Percentiles rank a stretch among this genome's conserved stretches.
These are phyloP conservation scores for Diaporthe sp. DNA, from an alignment of 2,329 filamentous ascomycete species.

Conservation along the genomic window DNA sequence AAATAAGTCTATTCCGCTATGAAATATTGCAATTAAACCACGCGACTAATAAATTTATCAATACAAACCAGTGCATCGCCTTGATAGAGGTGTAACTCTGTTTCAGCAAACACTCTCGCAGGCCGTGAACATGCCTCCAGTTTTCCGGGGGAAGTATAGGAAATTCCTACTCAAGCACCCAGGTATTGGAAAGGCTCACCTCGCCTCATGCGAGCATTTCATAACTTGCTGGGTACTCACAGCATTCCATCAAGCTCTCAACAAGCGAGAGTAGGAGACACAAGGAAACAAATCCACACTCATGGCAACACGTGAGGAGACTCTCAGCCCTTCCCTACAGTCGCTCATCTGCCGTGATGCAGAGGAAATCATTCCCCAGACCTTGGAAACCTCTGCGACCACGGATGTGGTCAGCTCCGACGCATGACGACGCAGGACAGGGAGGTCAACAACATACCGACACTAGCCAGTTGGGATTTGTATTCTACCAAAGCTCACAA, in stretches of 20 bases:
- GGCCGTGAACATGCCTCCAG: not conserved
- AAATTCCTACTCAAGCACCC: not conserved
- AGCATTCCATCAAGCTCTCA: too few relatives aligned
- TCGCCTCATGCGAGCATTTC: not conserved
- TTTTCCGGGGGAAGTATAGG: not conserved
- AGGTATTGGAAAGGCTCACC: not conserved
- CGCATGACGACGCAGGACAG: not conserved
- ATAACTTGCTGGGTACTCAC: too few relatives aligned
- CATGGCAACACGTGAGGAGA: too few relatives aligned
- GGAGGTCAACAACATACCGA: not conserved
- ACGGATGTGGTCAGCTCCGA: not conserved
- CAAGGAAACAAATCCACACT: not conserved
- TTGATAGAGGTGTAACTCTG: not conserved
- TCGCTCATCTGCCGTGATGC: too few relatives aligned
- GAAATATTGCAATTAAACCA: not conserved
- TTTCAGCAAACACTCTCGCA: not conserved
- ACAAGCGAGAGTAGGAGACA: not conserved
- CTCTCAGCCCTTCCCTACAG: not conserved
- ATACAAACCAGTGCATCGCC: not conserved
- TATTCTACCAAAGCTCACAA: not conserved
- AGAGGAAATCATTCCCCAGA: not conserved
- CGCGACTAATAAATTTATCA: too few relatives aligned
- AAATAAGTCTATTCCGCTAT: not conserved
- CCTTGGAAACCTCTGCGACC: too few relatives aligned
- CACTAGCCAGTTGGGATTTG: not conserved